phyloP scores from a whole-genome alignment of 2,329 filamentous ascomycete genomes.

The Ceratocystis eucalypticola region DNA sequence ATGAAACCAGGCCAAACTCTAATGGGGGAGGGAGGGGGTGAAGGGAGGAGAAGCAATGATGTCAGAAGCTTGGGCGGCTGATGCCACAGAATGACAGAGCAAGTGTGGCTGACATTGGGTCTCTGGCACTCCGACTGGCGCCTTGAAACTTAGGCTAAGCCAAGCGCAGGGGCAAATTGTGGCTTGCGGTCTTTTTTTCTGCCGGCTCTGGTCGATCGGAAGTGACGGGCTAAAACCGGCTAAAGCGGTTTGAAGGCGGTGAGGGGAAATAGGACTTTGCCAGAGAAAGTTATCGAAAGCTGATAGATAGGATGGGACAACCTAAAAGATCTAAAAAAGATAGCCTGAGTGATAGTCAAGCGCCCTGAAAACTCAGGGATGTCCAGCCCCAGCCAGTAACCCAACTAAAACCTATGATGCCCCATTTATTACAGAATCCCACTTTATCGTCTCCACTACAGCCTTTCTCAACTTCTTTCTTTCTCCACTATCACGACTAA shows the following conservation, averaged over 20 bases:
- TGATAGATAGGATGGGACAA: no score
- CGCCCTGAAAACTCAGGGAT: neutral
- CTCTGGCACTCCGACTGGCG: neutral
- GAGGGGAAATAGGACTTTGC: neutral
- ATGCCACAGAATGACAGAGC: conserved; percentile 36
- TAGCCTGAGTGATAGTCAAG: neutral
- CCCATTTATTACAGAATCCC: neutral
- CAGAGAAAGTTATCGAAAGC: no score
- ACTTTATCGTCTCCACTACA: conserved; percentile 3
- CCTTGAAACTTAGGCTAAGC: neutral
- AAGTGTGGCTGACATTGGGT: neutral
- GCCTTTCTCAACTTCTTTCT: conserved; percentile 13
- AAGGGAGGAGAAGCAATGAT: neutral
- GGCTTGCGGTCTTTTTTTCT: neutral
- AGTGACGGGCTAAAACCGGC: neutral
- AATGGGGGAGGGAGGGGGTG: neutral
- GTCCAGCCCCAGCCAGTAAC: no score
- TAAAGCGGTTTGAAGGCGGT: neutral
- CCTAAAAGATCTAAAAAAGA: no score
- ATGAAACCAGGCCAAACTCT: neutral
- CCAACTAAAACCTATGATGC: no score
- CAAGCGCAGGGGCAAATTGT: neutral
- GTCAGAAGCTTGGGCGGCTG: conserved; percentile 40
- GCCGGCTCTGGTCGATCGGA: neutral
- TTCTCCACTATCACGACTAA: conserved; percentile 19